Evolutionary conservation across 2,329 filamentous ascomycete genomes (phyloP).

Genomic region (Pestalotiopsis sp.): DNA sequence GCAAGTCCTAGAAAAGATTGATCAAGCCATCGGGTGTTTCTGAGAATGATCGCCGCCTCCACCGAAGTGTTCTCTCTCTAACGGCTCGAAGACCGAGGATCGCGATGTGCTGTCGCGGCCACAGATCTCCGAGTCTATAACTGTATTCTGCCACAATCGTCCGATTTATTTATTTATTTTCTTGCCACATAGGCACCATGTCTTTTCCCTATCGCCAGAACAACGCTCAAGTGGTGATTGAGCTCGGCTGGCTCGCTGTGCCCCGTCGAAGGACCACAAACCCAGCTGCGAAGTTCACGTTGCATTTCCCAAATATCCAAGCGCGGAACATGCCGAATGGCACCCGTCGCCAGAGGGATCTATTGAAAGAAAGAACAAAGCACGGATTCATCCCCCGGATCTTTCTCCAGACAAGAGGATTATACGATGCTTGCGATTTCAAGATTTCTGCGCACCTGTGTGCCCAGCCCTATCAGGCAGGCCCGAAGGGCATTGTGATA

Average conservation of each 20-base stretch:
- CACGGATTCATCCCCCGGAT: not conserved
- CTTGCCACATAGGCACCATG: not conserved
- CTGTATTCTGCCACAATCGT: not conserved
- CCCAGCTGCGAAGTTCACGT: not conserved
- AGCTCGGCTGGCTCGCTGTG: not conserved
- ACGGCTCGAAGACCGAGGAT: not conserved
- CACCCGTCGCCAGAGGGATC: not conserved
- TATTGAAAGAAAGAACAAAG: not conserved
- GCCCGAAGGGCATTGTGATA: not conserved
- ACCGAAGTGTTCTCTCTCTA: not conserved
- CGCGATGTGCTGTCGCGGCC: not conserved
- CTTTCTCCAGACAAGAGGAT: not conserved
- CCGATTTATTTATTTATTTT: not conserved
- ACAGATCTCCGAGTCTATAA: not conserved
- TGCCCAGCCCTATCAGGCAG: not conserved
- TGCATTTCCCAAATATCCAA: not conserved
- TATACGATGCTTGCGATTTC: not conserved
- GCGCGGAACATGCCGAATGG: not conserved
- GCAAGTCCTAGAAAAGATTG: not conserved
- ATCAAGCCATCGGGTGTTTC: not conserved
- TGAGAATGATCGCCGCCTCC: not conserved
- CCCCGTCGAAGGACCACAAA: not conserved
- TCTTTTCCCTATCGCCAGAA: not conserved
- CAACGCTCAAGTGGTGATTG: not conserved
- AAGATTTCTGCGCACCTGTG: not conserved